Evolutionary conservation across 805 yeast genomes (phyloP), one percentile per base, ranked within the genome.

Genomic region (Yarrowia osloensis): DNA sequence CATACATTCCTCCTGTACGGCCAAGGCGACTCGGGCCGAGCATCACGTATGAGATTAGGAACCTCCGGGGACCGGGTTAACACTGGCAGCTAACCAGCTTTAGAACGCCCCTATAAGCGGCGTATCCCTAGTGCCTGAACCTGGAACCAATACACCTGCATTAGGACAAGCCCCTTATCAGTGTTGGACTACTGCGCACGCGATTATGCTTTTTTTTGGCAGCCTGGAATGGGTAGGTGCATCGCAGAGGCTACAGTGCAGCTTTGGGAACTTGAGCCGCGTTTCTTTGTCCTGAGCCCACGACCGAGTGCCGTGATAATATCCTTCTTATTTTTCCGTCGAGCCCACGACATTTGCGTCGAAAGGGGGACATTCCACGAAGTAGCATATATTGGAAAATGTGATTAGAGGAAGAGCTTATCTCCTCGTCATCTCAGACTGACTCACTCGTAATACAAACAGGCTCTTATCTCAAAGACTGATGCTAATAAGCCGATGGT

Each of bases 141-240:
- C 40, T 31, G 40, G 57, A 8, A 15, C 40, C 19, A 17, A 50
- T 15, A 33, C 21, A 50, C 57, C 57, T 50, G 57, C 57, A 50
- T 31, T 33, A 50, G 57, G 57, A 50, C 57, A 33, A 22, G 15
- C 57, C 57, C 40, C 57, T 50, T 50, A 50, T 50, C 57, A 50
- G 57, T 50, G 39, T 21, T 50, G 57, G 21, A 3, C 28, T 50
- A 50, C 39, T 31, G 40, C 13, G 57, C 19, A 33, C 57, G 29
- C 57, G 29, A 50, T 31, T 50, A 31, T 19, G 19, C 55, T 50
- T 29, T 33, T 50, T 29, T 50, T 33, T 33, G 57, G 57, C 57
- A 50, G 57, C 57, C 57, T 21, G 57, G 57, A 50, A 50, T 50
- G 57, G 40, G 57, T 4, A 22, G 8, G 21, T 49, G 35, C 54